Base-by-base conservation (phyloP, 768 basidiomycete genomes). In the Gloeostereum incarnatum region DNA sequence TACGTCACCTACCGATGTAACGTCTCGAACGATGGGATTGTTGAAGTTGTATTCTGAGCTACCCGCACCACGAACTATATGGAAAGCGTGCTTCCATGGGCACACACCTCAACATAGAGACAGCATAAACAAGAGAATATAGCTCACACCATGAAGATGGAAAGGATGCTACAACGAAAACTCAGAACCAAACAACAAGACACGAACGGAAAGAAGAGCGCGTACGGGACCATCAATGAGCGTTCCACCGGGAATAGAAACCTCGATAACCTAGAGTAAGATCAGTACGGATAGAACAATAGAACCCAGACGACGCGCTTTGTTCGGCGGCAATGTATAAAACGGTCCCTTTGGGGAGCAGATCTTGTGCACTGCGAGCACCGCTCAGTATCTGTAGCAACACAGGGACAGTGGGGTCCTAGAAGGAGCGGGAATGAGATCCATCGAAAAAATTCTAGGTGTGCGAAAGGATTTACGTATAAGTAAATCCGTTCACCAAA, bases 301-400 rank as follows among this genome's bases (percentile, higher is more conserved):
- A n/a, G n/a, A n/a, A n/a, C n/a, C n/a, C n/a, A n/a, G n/a, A n/a
- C n/a, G n/a, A n/a, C n/a, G n/a, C n/a, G n/a, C n/a, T n/a, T n/a
- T n/a, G n/a, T n/a, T n/a, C n/a, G 33, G 2, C 11, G 33, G 19
- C 14, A 29, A 29, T 29, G 26, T 8, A 8, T 29, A 29, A 14
- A 29, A 72, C 59, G 17, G 61, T 57, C 9, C 68, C 69, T 0
- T 51, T 29, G 0, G 65, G 58, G 1, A 67, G 55, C 16, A 75
- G 45, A 24, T 65, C 60, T 21, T 62, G 56, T 0, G 68, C 62
- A 1, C 40, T 45, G n/a, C 56, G 52, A 20, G 61, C 56, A 8
- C 71, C 71, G 41, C 65, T 69, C 17, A 74, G 44, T 33, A 74
- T 68, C 45, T 75, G 70, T 11, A 74, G 57, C 5, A 76, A 52